These are phyloP conservation scores for Macrocystidia cucumis DNA, from an alignment of 1,284 basidiomycete species.

Conservation along the genomic window DNA sequence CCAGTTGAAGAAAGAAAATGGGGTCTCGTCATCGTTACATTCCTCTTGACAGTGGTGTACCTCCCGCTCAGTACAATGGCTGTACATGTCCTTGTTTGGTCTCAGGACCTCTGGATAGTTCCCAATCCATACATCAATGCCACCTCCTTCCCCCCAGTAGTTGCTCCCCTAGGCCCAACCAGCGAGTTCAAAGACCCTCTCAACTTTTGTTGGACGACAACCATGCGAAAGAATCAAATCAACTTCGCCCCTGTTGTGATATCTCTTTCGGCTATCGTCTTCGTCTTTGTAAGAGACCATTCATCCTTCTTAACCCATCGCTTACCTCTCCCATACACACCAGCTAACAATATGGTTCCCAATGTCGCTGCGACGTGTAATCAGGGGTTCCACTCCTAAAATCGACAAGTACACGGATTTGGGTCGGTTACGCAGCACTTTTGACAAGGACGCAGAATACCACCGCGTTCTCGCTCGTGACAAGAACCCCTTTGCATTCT, in stretches of 20 bases:
- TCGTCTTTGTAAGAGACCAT: conserved; percentile 39
- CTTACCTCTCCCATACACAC: conserved; percentile 4
- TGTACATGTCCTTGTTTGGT: conserved; percentile 66
- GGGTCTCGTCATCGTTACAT: conserved; percentile 50
- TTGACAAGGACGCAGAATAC: conserved; percentile 70
- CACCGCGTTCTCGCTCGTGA: conserved; percentile 60
- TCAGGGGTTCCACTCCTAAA: conserved; percentile 51
- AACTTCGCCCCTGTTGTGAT: conserved; percentile 67
- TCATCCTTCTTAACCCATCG: conserved; percentile 1
- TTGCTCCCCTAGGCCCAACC: conserved; percentile 45
- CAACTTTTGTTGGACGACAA: conserved; percentile 77
- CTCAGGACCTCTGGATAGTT: conserved; percentile 66
- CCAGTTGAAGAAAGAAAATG: conserved; percentile 35
- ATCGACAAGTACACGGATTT: conserved; percentile 69
- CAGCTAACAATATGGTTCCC: conserved; percentile 74
- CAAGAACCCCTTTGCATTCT: conserved; percentile 61
- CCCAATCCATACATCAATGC: conserved; percentile 61
- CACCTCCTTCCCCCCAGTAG: conserved; percentile 38
- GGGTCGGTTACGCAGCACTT: conserved; percentile 47
- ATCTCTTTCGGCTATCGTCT: conserved; percentile 45
- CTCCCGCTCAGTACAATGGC: conserved; percentile 67
- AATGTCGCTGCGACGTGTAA: conserved; percentile 48
- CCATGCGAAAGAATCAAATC: conserved; percentile 63
- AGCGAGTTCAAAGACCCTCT: conserved; percentile 52
- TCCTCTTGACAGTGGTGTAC: conserved; percentile 58